These are phyloP conservation scores for Pseudoperonospora humuli DNA, from an alignment of 352 stramenopile genomes.

Conservation along the genomic window DNA sequence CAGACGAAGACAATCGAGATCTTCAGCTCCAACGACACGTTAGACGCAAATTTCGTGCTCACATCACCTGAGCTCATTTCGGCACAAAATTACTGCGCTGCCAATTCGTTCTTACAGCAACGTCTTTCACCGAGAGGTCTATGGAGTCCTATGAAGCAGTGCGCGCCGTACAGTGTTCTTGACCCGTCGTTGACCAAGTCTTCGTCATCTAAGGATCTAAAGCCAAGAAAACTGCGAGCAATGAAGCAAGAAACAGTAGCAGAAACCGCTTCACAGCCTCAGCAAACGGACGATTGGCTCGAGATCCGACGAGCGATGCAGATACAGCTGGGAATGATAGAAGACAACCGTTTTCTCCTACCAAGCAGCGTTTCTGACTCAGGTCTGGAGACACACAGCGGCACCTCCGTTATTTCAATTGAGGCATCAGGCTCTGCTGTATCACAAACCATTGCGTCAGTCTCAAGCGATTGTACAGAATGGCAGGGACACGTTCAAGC, in stretches of 20 bases:
- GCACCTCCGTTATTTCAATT: constrained; percentile 26
- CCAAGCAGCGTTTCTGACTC: constrained; percentile 1
- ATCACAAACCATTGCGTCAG: not conserved
- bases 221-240: constrained; percentile 5
- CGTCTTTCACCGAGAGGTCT: constrained; percentile 18
- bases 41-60: too few relatives aligned
- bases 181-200: constrained; percentile 1
- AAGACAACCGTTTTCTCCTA: not conserved
- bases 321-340: constrained; percentile 20
- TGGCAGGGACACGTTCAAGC: not conserved
- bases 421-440: not conserved
- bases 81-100: constrained; percentile 49
- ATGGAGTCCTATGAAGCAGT: constrained; percentile 39
- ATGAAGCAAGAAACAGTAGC: not conserved
- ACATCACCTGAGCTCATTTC: constrained; percentile 35
- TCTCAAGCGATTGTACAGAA: too few relatives aligned
- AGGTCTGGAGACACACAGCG: not conserved
- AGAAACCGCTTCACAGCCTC: not conserved
- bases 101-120: constrained; percentile 24
- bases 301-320: constrained; percentile 30
- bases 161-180: constrained; percentile 15
- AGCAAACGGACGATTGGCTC: constrained; percentile 24
- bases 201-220: constrained; percentile 8
- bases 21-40: too few relatives aligned
- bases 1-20: too few relatives aligned